A percentile compares a stretch with the other conserved stretches of the same genome.
These are phyloP conservation scores for Rhizophora mangle DNA, from an alignment of 345 rosid genomes.

Conservation along the genomic window DNA sequence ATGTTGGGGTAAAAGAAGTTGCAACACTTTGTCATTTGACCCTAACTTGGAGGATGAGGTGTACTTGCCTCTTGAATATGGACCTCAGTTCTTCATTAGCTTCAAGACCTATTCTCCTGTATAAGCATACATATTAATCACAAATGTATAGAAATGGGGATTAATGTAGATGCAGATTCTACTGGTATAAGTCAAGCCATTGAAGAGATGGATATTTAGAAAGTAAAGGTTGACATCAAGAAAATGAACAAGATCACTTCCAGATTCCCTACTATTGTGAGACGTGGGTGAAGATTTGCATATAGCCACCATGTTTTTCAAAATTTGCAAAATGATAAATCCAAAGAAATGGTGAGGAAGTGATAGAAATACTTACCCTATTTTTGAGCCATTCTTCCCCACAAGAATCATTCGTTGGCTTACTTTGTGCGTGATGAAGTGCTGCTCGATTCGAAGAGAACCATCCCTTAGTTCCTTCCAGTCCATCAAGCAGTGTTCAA, in stretches of 20 bases:
- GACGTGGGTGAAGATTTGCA: background rate
- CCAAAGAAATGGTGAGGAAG: constrained; percentile 1
- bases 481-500: constrained; percentile 80
- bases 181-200: background rate
- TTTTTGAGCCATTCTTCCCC: constrained; percentile 81
- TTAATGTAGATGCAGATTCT: background rate
- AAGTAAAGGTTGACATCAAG: background rate
- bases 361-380: constrained; percentile 48
- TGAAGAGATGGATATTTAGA: too few relatives aligned
- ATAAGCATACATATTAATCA: background rate
- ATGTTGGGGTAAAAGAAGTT: background rate
- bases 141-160: background rate
- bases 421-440: constrained; percentile 57
- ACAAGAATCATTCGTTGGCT: constrained; percentile 95
- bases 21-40: constrained; percentile 38
- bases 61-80: constrained; percentile 72
- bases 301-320: background rate
- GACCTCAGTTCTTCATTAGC: constrained; percentile 91
- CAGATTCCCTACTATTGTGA: background rate
- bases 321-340: background rate
- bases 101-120: constrained; percentile 88
- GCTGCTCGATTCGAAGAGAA: constrained; percentile 87
- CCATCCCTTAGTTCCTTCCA: constrained; percentile 87
- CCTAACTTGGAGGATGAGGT: constrained; percentile 81
- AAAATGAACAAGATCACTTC: background rate